A percentile compares a stretch with the other conserved stretches of the same genome.
phyloP scores from a whole-genome alignment of 495 filamentous ascomycete species.

The Podospora comata region DNA sequence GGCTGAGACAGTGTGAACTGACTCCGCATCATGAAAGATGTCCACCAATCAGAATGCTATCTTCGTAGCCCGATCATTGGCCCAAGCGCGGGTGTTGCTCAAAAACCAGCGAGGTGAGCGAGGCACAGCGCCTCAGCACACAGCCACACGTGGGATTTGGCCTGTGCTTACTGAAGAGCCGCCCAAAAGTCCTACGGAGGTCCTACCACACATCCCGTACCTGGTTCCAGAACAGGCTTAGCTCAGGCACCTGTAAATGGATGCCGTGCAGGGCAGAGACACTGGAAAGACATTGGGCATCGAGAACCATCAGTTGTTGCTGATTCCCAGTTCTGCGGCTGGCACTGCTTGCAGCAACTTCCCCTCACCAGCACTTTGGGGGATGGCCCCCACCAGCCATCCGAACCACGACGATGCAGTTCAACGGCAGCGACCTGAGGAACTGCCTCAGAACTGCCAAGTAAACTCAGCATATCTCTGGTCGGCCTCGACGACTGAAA shows the following conservation, averaged over 20 bases:
- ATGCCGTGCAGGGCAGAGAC: conserved; percentile 12
- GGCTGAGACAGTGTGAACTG: neutral
- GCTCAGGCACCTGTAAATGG: conserved; percentile 31
- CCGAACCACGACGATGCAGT: neutral
- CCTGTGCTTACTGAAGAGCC: conserved; percentile 13
- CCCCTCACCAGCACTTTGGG: neutral
- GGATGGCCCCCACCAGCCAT: conserved; percentile 2
- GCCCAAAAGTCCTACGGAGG: conserved; percentile 34
- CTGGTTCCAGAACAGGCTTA: conserved; percentile 26
- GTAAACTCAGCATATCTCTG: neutral
- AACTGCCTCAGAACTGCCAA: neutral
- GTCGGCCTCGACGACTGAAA: neutral
- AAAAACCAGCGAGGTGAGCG: conserved; percentile 9
- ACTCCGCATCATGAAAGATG: neutral
- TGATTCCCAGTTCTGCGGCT: conserved; percentile 3
- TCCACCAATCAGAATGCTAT: neutral
- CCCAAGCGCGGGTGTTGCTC: neutral
- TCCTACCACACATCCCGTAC: conserved; percentile 25
- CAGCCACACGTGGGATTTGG: conserved; percentile 23
- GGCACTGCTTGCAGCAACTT: neutral
- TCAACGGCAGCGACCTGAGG: neutral
- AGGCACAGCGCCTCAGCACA: conserved; percentile 26
- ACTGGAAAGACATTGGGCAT: conserved; percentile 20
- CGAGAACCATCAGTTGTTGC: neutral
- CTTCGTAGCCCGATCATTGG: conserved; percentile 2